A percentile compares a stretch with the other conserved stretches of the same genome.
Evolutionary conservation across 148 eudicot species (phyloP).

Genomic region (Tetragonia tetragonoides): DNA sequence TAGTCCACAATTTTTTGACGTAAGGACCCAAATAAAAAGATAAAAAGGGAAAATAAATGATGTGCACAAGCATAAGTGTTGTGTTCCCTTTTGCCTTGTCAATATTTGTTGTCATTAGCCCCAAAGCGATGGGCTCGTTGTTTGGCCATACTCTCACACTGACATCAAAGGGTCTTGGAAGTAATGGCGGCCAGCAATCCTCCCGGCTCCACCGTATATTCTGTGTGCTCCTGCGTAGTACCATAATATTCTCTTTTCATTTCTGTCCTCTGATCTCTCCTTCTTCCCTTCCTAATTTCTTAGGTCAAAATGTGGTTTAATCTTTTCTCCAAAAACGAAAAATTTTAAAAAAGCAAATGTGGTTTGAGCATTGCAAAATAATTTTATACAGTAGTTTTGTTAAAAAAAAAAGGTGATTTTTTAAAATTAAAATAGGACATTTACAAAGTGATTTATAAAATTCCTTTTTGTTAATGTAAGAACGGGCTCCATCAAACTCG

Average conservation of each 20-base stretch:
- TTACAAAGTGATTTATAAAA: too few relatives aligned
- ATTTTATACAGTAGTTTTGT: too few relatives aligned
- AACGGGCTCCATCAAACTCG: too few relatives aligned
- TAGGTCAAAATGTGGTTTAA: too few relatives aligned
- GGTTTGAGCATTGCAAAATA: too few relatives aligned
- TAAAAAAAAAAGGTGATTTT: too few relatives aligned
- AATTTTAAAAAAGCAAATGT: too few relatives aligned
- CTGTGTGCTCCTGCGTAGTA: background rate
- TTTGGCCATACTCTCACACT: background rate
- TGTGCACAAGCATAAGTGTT: background rate
- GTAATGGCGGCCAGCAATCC: constrained; percentile 3
- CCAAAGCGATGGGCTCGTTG: background rate
- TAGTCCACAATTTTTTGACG: background rate
- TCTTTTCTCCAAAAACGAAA: too few relatives aligned
- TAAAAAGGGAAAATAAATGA: background rate
- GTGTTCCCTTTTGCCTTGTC: background rate
- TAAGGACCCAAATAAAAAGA: background rate
- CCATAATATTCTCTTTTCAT: background rate
- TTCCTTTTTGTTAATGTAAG: too few relatives aligned
- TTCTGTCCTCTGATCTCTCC: too few relatives aligned
- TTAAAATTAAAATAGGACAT: too few relatives aligned
- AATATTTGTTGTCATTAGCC: background rate
- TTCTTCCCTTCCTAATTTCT: too few relatives aligned
- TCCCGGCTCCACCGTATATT: constrained; percentile 5
- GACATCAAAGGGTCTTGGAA: background rate